Evolutionary conservation across 306 rosid species (phyloP).

Genomic region (Vicia villosa): DNA sequence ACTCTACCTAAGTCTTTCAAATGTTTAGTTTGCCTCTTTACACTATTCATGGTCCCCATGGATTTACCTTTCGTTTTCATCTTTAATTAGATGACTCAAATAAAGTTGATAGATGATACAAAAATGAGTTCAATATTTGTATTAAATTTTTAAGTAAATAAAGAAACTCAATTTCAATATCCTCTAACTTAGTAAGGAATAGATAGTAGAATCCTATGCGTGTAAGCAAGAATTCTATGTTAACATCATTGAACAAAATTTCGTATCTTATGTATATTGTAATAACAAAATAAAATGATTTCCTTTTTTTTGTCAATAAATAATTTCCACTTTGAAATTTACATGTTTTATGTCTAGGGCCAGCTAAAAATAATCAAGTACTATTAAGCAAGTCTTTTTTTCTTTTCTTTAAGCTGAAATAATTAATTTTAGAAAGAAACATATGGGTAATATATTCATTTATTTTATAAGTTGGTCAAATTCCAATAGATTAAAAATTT

Average conservation of each 20-base stretch:
- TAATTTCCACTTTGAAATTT: background rate
- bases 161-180: conserved; percentile 6
- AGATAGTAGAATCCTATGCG: conserved; percentile 29
- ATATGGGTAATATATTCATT: conserved; percentile 13
- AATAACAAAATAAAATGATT: background rate
- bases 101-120: conserved; percentile 15
- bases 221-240: conserved; percentile 28
- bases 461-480: conserved; percentile 3
- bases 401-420: too few species aligned
- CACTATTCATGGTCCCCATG: conserved; percentile 37
- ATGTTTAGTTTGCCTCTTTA: conserved; percentile 10
- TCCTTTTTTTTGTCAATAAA: background rate
- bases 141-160: background rate
- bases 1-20: conserved; percentile 29
- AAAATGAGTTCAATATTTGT: conserved; percentile 25
- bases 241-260: conserved; percentile 13
- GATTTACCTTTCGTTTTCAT: conserved; percentile 26
- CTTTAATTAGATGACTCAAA: background rate
- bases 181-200: background rate
- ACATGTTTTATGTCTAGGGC: background rate
- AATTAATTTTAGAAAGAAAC: background rate
- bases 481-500: conserved; percentile 1
- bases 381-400: too few species aligned
- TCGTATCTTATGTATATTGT: background rate
- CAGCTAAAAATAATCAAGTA: background rate